A percentile compares a stretch with the other conserved stretches of the same genome.
Evolutionary conservation across 2,329 filamentous ascomycete species (phyloP).

Genomic region (Ophiostoma tasmaniense): DNA sequence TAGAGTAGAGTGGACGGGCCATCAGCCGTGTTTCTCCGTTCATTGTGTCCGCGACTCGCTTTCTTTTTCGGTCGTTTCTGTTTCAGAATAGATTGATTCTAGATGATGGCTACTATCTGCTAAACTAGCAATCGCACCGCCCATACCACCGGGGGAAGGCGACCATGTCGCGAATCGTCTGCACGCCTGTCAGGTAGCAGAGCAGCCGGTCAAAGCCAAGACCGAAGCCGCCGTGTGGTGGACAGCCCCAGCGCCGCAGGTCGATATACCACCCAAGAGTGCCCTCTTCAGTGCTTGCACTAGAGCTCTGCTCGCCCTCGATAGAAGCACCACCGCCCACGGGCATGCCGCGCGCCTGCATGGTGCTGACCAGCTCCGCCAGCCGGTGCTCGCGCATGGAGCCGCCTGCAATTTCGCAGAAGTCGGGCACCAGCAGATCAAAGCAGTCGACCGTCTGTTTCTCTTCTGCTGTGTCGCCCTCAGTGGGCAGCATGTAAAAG

Average conservation of each 20-base stretch:
- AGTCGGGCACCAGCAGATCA: constrained; percentile 75
- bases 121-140: constrained; percentile 48
- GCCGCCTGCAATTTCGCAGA: constrained; percentile 80
- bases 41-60: neutral
- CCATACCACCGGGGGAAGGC: constrained; percentile 71
- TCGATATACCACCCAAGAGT: constrained; percentile 78
- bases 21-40: neutral
- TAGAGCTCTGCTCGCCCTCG: neutral
- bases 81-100: neutral
- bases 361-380: constrained; percentile 10
- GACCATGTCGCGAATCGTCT: constrained; percentile 76
- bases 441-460: constrained; percentile 71
- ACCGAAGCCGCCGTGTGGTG: constrained; percentile 85
- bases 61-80: neutral
- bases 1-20: neutral
- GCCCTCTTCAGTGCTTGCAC: constrained; percentile 11
- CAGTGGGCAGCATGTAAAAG: constrained; percentile 57
- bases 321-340: neutral
- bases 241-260: constrained; percentile 80
- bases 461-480: neutral
- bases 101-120: neutral
- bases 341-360: constrained; percentile 15
- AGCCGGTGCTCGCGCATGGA: constrained; percentile 73
- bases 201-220: constrained; percentile 82
- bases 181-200: constrained; percentile 72